These are phyloP conservation scores for Prillingera fragicola DNA, from an alignment of 1,284 basidiomycete species.

Conservation along the genomic window DNA sequence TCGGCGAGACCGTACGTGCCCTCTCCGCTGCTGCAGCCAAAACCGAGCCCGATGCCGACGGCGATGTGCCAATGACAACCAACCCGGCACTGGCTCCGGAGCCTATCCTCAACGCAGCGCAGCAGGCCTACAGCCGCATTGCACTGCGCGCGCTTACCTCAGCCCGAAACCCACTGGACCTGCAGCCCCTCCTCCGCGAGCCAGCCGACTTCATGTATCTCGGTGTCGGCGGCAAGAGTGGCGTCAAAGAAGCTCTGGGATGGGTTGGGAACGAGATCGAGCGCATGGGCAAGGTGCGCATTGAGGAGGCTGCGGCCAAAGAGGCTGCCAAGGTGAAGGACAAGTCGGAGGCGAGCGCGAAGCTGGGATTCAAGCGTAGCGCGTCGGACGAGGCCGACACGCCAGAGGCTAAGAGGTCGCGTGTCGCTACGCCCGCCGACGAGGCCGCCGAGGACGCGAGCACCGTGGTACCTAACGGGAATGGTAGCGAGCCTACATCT, in stretches of 20 bases:
- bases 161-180: conserved; percentile 31
- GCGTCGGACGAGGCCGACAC: not conserved
- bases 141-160: conserved; percentile 27
- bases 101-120: not conserved
- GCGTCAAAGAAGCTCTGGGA: conserved; percentile 26
- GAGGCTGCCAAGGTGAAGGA: not conserved
- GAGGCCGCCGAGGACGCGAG: not conserved
- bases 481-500: not conserved
- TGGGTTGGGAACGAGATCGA: conserved; percentile 31
- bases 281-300: conserved; percentile 5
- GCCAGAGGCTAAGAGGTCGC: conserved; percentile 7
- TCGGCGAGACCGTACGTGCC: conserved; percentile 8
- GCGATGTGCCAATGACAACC: not conserved
- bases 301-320: not conserved
- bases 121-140: conserved; percentile 21
- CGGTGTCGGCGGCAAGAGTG: conserved; percentile 31
- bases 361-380: not conserved
- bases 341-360: conserved; percentile 1
- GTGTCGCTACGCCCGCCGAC: conserved; percentile 2
- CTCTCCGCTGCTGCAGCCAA: conserved; percentile 3
- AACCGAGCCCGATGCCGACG: not conserved
- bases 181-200: conserved; percentile 30
- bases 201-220: conserved; percentile 34
- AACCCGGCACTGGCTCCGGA: no score
- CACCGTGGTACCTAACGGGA: not conserved